These are phyloP conservation scores for Cladorrhinum sp. DNA, from an alignment of 2,329 filamentous ascomycete species.

Conservation along the genomic window DNA sequence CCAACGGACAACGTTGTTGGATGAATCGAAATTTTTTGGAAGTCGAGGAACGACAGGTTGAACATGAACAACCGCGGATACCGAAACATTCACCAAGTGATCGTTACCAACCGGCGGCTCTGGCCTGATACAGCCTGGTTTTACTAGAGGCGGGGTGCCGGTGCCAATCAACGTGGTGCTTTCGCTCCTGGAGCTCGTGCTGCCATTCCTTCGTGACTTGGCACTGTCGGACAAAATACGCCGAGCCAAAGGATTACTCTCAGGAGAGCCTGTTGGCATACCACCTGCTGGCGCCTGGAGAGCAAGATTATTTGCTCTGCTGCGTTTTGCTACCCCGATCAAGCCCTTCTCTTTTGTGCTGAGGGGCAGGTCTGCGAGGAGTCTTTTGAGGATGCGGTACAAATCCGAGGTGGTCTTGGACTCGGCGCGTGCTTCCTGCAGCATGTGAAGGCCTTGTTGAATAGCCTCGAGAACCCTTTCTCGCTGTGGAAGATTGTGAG, in stretches of 20 bases:
- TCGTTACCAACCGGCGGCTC: conserved; percentile 2
- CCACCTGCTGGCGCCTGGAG: neutral
- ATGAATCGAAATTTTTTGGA: neutral
- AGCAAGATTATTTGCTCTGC: conserved; percentile 3
- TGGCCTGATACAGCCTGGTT: conserved; percentile 5
- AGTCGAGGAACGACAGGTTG: no score
- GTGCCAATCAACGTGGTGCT: conserved; percentile 8
- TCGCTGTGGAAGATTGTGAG: conserved; percentile 28
- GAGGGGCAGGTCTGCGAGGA: conserved; percentile 24
- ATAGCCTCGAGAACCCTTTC: conserved; percentile 25
- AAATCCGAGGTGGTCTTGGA: conserved; percentile 25
- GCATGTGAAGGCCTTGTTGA: conserved; percentile 25
- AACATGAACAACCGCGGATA: neutral
- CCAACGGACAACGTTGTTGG: neutral
- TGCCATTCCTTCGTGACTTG: neutral
- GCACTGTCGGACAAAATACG: neutral
- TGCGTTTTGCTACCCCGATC: conserved; percentile 22
- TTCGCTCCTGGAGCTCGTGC: conserved; percentile 12
- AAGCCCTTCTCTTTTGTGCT: conserved; percentile 20
- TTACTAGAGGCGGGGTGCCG: conserved; percentile 4
- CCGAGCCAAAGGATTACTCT: neutral
- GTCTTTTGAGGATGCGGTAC: conserved; percentile 25
- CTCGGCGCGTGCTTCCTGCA: conserved; percentile 18
- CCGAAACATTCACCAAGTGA: neutral
- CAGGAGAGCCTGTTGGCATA: neutral